These are phyloP conservation scores for Stylosanthes scabra DNA, from an alignment of 331 rosid genomes.

Conservation along the genomic window DNA sequence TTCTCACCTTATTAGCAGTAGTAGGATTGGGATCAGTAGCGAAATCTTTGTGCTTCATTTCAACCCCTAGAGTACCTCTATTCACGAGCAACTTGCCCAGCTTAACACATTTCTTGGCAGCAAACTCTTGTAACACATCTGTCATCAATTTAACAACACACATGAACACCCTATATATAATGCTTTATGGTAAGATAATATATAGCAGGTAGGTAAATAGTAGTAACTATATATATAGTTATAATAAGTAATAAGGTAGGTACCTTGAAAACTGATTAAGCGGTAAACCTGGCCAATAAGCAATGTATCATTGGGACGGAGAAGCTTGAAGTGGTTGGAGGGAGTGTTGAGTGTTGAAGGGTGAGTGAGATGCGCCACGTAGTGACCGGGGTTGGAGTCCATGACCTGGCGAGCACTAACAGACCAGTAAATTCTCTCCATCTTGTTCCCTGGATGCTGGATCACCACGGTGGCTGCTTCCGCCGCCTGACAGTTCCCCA, in stretches of 20 bases:
- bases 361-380: neutral
- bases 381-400: neutral
- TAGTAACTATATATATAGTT: neutral
- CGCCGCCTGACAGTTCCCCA: constrained; percentile 8
- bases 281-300: constrained; percentile 5
- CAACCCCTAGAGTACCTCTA: neutral
- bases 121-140: neutral
- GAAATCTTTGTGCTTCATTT: neutral
- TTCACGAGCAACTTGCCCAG: neutral
- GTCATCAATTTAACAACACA: neutral
- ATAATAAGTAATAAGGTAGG: neutral
- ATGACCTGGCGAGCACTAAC: neutral
- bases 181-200: no score
- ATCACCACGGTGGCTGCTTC: constrained; percentile 6
- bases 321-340: neutral
- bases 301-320: neutral
- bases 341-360: neutral
- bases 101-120: neutral
- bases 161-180: neutral
- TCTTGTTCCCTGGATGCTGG: neutral
- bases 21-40: neutral
- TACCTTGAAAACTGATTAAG: neutral
- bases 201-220: no score
- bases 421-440: constrained; percentile 1
- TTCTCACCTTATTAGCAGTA: neutral